Percentiles rank a stretch among this genome's conserved stretches.
Conservation (phyloP, 345 rosid genomes). For the Hibiscus mutabilis region DNA sequence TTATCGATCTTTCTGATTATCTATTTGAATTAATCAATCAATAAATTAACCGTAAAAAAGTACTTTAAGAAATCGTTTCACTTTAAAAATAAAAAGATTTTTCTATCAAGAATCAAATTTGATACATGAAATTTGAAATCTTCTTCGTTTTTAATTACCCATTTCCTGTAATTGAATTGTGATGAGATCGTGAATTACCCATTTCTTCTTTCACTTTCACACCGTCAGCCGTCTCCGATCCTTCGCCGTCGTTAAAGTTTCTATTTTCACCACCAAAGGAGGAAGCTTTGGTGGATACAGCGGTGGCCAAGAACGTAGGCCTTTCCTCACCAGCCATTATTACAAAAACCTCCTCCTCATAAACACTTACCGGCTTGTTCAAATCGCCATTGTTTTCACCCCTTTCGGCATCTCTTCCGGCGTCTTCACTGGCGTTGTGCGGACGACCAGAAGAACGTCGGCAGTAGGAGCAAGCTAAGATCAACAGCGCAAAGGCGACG, state of each 20-base stretch:
- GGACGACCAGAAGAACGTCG: slow-evolving; percentile 28
- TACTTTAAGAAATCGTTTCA: no score
- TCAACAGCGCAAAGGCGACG: slow-evolving; percentile 12
- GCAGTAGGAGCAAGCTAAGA: slow-evolving; percentile 69
- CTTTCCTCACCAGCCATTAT: slow-evolving; percentile 69
- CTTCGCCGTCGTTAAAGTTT: slow-evolving; percentile 17
- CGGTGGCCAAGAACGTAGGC: slow-evolving; percentile 68
- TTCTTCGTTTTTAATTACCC: no score
- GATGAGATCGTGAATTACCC: not conserved
- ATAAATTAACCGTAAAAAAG: no score
- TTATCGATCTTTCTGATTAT: no score
- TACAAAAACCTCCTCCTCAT: slow-evolving; percentile 57
- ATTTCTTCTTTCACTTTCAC: slow-evolving; percentile 27
- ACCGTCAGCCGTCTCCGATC: slow-evolving; percentile 12
- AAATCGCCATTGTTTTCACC: slow-evolving; percentile 35
- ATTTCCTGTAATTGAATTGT: no score
- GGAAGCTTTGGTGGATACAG: slow-evolving; percentile 29
- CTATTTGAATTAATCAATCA: no score
- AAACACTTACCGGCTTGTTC: slow-evolving; percentile 22
- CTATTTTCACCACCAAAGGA: slow-evolving; percentile 30
- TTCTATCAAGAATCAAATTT: no score
- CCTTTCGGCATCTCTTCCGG: slow-evolving; percentile 22
- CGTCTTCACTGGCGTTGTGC: slow-evolving; percentile 7
- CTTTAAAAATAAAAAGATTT: no score
- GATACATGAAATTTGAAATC: no score